Evolutionary conservation across 208 protist species (phyloP).

Genomic region (Crithidia expoeki): DNA sequence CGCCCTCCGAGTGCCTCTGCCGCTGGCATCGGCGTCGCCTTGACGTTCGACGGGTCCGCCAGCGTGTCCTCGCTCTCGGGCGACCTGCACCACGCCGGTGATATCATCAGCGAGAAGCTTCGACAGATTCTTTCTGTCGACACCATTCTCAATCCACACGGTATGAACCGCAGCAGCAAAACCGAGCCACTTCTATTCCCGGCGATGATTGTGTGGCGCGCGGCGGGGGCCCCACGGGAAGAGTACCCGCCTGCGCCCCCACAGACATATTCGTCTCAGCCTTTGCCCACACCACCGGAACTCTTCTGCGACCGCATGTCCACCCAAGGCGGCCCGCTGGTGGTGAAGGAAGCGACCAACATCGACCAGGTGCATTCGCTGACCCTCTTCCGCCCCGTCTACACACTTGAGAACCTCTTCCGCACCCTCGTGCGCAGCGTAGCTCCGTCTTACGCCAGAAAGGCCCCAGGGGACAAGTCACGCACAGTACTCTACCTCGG

Average conservation of each 20-base stretch:
- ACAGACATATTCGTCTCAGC: conserved; percentile 38
- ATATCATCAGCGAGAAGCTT: conserved; percentile 42
- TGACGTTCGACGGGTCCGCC: conserved; percentile 10
- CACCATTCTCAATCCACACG: conserved; percentile 44
- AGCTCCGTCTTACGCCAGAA: conserved; percentile 18
- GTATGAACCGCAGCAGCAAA: conserved; percentile 18
- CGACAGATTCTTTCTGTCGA: conserved; percentile 46
- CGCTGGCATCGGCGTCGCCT: conserved; percentile 1
- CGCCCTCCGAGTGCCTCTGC: conserved; percentile 5
- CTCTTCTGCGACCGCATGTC: conserved; percentile 40
- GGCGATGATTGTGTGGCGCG: conserved; percentile 41
- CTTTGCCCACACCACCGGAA: conserved; percentile 27
- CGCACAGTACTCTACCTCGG: conserved; percentile 74
- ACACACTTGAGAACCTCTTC: conserved; percentile 65
- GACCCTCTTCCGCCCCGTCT: conserved; percentile 64
- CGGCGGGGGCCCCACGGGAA: conserved; percentile 36
- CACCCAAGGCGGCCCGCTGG: conserved; percentile 49
- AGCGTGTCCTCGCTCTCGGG: conserved; percentile 34
- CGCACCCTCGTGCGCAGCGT: conserved; percentile 41
- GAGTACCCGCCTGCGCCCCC: conserved; percentile 44
- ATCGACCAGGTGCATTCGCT: conserved; percentile 71
- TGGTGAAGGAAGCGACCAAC: conserved; percentile 71
- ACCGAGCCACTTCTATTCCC: conserved; percentile 39
- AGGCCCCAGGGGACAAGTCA: conserved; percentile 15
- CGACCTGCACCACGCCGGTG: conserved; percentile 43